A percentile compares a stretch with the other conserved stretches of the same genome.
phyloP scores from a whole-genome alignment of 331 rosid genomes.

The Phaseolus coccineus region DNA sequence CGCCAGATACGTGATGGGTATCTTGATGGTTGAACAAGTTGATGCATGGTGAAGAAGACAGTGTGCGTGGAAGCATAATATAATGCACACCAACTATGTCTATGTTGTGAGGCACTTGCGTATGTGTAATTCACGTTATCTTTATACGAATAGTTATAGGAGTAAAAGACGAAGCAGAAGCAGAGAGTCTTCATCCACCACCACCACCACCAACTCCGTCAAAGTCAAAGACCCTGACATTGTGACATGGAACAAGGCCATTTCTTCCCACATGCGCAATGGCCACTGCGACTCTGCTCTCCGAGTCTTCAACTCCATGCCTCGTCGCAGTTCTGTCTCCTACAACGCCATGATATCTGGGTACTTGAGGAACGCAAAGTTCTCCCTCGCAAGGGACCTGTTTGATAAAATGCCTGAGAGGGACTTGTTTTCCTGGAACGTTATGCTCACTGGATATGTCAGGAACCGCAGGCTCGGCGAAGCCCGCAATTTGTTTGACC shows the following conservation, averaged over 20 bases:
- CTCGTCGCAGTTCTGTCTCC: slow-evolving; percentile 72
- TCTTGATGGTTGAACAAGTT: not conserved
- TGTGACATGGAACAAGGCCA: slow-evolving; percentile 67
- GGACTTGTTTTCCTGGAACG: slow-evolving; percentile 89
- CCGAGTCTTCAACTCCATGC: slow-evolving; percentile 67
- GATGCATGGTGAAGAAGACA: not conserved
- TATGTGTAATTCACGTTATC: not conserved
- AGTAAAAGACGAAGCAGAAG: not conserved
- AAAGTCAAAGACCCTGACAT: slow-evolving; percentile 58
- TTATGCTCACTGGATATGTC: slow-evolving; percentile 86
- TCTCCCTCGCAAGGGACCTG: slow-evolving; percentile 62
- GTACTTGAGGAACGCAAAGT: slow-evolving; percentile 62
- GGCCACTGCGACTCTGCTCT: slow-evolving; percentile 75
- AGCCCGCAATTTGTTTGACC: slow-evolving; percentile 69
- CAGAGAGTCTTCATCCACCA: not conserved
- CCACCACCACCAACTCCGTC: not conserved
- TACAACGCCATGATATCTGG: slow-evolving; percentile 88
- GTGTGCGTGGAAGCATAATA: no score
- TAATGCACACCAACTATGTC: slow-evolving; percentile 4
- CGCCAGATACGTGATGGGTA: no score
- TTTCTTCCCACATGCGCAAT: slow-evolving; percentile 78
- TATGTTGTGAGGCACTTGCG: slow-evolving; percentile 16
- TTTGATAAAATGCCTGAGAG: slow-evolving; percentile 84
- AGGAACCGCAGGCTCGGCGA: slow-evolving; percentile 64
- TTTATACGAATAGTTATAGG: not conserved